A percentile compares a stretch with the other conserved stretches of the same genome.
phyloP scores from a whole-genome alignment of 768 basidiomycete species.

The Boletus huronensis region DNA sequence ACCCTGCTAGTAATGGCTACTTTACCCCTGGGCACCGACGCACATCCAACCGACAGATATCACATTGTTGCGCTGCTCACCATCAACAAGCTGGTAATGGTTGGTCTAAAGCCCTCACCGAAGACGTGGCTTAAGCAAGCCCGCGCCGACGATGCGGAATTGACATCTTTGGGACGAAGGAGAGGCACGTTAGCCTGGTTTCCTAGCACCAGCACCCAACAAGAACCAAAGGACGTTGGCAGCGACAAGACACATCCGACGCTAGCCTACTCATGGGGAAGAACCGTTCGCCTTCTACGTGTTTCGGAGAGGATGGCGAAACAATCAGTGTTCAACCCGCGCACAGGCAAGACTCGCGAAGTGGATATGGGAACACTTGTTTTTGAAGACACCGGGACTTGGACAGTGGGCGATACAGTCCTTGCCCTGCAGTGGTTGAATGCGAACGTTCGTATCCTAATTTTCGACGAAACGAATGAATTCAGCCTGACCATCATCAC shows the following conservation, averaged over 20 bases:
- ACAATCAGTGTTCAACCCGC: conserved; percentile 47
- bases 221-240: conserved; percentile 20
- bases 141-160: conserved; percentile 47
- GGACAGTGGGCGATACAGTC: conserved; percentile 59
- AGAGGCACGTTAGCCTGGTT: conserved; percentile 80
- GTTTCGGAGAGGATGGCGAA: conserved; percentile 58
- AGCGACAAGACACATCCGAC: conserved; percentile 47
- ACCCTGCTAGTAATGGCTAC: conserved; percentile 77
- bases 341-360: conserved; percentile 56
- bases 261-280: conserved; percentile 86
- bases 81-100: conserved; percentile 85
- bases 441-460: conserved; percentile 64
- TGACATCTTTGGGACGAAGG: conserved; percentile 43
- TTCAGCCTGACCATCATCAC: conserved; percentile 4
- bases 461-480: neutral
- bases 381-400: conserved; percentile 58
- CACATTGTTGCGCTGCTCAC: conserved; percentile 85
- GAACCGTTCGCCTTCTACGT: conserved; percentile 56
- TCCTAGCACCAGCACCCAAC: conserved; percentile 49
- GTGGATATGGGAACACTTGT: conserved; percentile 63
- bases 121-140: conserved; percentile 86
- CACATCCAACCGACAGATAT: conserved; percentile 76
- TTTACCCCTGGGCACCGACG: conserved; percentile 71
- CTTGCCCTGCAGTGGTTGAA: conserved; percentile 87
- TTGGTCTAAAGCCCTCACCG: conserved; percentile 87